A percentile compares a stretch with the other conserved stretches of the same genome.
Evolutionary conservation across 257 asterid species (phyloP).

Genomic region (Forsythia viridissima): DNA sequence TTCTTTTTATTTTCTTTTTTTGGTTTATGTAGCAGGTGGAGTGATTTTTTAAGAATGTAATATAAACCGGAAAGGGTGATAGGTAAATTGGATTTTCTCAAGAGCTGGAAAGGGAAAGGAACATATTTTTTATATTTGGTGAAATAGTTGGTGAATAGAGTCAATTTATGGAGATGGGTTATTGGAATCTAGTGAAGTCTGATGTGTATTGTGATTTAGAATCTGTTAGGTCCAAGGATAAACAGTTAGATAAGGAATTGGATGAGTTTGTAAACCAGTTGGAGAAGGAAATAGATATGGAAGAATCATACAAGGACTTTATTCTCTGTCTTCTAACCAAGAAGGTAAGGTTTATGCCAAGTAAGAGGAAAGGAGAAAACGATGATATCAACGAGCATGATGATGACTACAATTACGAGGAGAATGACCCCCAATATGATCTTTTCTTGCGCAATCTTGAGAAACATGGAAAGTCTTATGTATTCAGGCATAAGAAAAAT

Average conservation of each 20-base stretch:
- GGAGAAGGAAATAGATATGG: background rate
- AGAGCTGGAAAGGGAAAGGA: background rate
- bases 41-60: background rate
- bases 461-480: conserved; percentile 18
- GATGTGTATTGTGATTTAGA: background rate
- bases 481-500: conserved; percentile 19
- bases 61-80: background rate
- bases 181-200: background rate
- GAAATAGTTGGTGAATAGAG: background rate
- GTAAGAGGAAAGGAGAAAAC: background rate
- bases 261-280: background rate
- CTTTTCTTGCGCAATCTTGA: conserved; percentile 17
- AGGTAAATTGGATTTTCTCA: background rate
- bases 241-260: background rate
- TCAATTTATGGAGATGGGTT: background rate
- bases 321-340: background rate
- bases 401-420: background rate
- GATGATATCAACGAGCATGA: background rate
- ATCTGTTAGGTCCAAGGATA: background rate
- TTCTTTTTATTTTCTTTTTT: background rate
- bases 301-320: background rate
- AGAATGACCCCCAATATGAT: conserved; percentile 28
- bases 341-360: background rate
- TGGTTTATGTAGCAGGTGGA: background rate
- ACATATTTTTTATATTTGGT: background rate